Evolutionary conservation across 192 early-diverging fungal genomes (phyloP).

Genomic region (Podochytrium sp.): DNA sequence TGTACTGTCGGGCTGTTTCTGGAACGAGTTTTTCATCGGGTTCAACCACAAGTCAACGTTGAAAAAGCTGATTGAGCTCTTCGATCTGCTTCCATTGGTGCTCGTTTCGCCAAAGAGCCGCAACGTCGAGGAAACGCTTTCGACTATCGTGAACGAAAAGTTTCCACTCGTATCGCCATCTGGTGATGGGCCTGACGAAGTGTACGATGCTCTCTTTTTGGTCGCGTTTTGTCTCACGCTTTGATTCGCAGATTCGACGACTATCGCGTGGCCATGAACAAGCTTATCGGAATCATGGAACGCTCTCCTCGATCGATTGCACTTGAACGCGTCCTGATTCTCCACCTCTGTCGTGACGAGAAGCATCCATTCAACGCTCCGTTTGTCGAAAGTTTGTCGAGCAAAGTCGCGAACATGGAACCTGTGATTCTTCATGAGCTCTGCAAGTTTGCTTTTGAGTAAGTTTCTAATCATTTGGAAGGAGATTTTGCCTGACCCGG

Average conservation of each 20-base stretch:
- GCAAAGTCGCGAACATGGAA: neutral
- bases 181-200: slow-evolving; percentile 2
- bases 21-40: slow-evolving; percentile 19
- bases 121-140: slow-evolving; percentile 48
- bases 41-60: slow-evolving; percentile 10
- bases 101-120: neutral
- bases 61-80: neutral
- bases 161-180: slow-evolving; percentile 44
- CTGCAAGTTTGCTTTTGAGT: slow-evolving; percentile 8
- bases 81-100: slow-evolving; percentile 17
- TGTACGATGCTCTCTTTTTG: neutral
- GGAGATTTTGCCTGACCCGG: neutral
- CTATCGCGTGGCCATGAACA: slow-evolving; percentile 56
- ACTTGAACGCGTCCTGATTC: slow-evolving; percentile 57
- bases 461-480: slow-evolving; percentile 6
- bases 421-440: slow-evolving; percentile 9
- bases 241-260: slow-evolving; percentile 44
- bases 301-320: slow-evolving; percentile 33
- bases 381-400: slow-evolving; percentile 9
- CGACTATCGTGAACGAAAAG: slow-evolving; percentile 50
- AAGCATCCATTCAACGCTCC: slow-evolving; percentile 45
- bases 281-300: slow-evolving; percentile 55
- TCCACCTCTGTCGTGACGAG: slow-evolving; percentile 57
- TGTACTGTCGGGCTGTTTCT: slow-evolving; percentile 31
- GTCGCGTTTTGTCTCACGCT: neutral